These are phyloP conservation scores for Hemerocallis citrina DNA, from an alignment of 106 monocot species.

Conservation along the genomic window DNA sequence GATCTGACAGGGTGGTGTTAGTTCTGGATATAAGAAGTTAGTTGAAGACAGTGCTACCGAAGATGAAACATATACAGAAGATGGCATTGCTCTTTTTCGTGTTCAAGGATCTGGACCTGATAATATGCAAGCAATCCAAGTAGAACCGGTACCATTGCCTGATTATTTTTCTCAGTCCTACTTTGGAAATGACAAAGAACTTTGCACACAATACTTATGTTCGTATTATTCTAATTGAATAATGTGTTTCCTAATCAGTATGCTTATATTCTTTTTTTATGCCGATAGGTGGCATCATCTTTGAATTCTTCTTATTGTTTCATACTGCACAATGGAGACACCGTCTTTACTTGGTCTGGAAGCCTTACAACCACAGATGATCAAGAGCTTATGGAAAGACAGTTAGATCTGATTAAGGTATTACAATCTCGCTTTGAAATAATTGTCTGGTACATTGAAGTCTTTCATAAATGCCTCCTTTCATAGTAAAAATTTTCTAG, in stretches of 20 bases:
- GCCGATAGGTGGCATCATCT: constrained; percentile 58
- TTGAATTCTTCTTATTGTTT: constrained; percentile 72
- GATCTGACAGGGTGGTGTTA: constrained; percentile 57
- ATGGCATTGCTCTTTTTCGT: constrained; percentile 67
- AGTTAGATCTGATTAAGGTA: constrained; percentile 64
- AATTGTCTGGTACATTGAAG: too few species aligned
- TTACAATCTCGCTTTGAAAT: background rate
- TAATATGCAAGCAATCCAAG: constrained; percentile 96
- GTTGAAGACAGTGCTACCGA: constrained; percentile 30
- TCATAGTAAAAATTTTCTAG: too few species aligned
- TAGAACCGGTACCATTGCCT: constrained; percentile 52
- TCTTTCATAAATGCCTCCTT: too few species aligned
- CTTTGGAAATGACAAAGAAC: background rate
- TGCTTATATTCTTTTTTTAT: background rate
- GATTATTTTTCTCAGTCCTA: background rate
- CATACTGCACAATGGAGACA: constrained; percentile 47
- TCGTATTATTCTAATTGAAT: too few species aligned
- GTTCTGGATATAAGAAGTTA: constrained; percentile 63
- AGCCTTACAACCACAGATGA: constrained; percentile 47
- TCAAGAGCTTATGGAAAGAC: constrained; percentile 58
- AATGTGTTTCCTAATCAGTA: background rate
- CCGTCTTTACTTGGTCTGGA: constrained; percentile 69
- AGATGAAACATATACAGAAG: constrained; percentile 66
- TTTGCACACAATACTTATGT: too few species aligned
- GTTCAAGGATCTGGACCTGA: constrained; percentile 87